A percentile compares a stretch with the other conserved stretches of the same genome.
phyloP scores from a whole-genome alignment of 306 rosid species.

The cucumber (Cucumis sativus) region DNA sequence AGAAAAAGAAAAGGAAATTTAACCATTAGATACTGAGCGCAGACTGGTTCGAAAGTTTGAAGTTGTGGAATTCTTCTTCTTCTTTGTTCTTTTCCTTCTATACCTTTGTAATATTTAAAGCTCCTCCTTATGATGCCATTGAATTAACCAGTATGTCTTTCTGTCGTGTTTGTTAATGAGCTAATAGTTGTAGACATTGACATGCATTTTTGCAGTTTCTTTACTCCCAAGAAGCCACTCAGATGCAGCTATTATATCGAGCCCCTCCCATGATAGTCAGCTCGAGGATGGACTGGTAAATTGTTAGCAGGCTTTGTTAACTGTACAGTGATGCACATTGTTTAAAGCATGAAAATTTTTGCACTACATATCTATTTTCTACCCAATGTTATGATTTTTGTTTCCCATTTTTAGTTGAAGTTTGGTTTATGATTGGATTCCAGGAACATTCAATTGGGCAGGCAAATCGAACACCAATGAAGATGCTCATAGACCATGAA shows the following conservation, averaged over 20 bases:
- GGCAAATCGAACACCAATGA: conserved; percentile 46
- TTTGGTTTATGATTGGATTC: conserved; percentile 41
- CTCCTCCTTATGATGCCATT: not conserved
- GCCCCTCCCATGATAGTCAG: conserved; percentile 42
- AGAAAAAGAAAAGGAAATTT: not conserved
- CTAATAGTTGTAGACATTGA: not conserved
- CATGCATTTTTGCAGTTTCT: conserved; percentile 36
- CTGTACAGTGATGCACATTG: not conserved
- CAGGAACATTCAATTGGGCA: conserved; percentile 45
- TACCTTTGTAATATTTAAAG: not conserved
- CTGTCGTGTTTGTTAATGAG: not conserved
- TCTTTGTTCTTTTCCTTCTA: not conserved
- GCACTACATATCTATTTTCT: not conserved
- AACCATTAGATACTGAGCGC: not conserved
- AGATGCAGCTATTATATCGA: conserved; percentile 32
- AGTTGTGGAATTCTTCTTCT: not conserved
- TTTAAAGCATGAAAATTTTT: not conserved
- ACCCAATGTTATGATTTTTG: not conserved
- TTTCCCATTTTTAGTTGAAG: conserved; percentile 9
- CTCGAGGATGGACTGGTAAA: conserved; percentile 63
- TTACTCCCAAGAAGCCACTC: conserved; percentile 47
- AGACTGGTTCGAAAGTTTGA: not conserved
- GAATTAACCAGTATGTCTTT: not conserved
- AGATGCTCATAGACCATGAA: conserved; percentile 69
- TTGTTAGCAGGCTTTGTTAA: conserved; percentile 12